phyloP scores from a whole-genome alignment of 2,329 filamentous ascomycete genomes.

The Aspergillus udagawae region DNA sequence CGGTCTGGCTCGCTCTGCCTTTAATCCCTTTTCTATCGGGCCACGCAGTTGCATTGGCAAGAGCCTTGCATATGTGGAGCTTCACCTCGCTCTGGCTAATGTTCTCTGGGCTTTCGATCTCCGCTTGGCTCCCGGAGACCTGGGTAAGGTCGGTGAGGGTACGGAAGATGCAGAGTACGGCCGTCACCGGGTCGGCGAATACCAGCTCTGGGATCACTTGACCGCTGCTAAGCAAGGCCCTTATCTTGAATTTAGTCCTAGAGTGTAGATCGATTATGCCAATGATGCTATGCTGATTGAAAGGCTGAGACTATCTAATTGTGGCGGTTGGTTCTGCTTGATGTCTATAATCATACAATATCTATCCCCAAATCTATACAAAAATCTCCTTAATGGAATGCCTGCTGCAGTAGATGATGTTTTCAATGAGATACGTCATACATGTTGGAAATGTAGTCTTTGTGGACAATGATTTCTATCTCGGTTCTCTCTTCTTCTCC shows the following conservation, averaged over 20 bases:
- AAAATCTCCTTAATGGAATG: too few relatives aligned
- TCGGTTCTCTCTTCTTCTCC: too few relatives aligned
- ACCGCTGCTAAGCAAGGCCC: background rate
- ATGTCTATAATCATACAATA: too few relatives aligned
- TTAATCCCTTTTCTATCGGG: constrained; percentile 21
- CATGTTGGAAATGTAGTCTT: too few relatives aligned
- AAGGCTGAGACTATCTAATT: too few relatives aligned
- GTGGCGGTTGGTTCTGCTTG: too few relatives aligned
- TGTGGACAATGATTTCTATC: too few relatives aligned
- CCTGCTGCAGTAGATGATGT: too few relatives aligned
- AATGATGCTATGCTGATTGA: too few relatives aligned
- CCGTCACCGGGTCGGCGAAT: background rate
- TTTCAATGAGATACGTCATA: too few relatives aligned
- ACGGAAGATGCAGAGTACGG: background rate
- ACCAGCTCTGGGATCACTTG: background rate
- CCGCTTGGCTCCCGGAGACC: background rate
- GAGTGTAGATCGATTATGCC: background rate
- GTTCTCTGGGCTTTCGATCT: background rate
- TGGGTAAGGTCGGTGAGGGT: background rate
- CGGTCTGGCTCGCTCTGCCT: constrained; percentile 8
- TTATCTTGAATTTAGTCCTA: background rate
- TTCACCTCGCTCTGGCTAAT: constrained; percentile 15
- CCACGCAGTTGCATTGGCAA: constrained; percentile 20
- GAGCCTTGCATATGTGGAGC: constrained; percentile 18
- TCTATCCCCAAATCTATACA: too few relatives aligned